phyloP scores from a whole-genome alignment of 2,329 filamentous ascomycete genomes.

The Furcasterigmium sp. region DNA sequence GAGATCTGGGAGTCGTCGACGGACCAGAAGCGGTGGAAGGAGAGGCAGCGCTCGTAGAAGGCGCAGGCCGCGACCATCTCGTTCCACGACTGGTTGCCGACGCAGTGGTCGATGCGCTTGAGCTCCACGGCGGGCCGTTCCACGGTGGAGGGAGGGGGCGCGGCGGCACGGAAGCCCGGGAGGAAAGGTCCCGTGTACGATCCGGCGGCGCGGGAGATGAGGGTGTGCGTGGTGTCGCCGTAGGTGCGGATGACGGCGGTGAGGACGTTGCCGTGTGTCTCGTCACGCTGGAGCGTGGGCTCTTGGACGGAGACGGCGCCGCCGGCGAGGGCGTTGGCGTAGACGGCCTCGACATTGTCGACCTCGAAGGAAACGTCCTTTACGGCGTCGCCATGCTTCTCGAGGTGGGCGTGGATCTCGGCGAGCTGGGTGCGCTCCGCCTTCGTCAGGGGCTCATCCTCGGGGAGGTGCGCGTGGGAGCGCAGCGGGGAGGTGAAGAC shows the following conservation, averaged over 20 bases:
- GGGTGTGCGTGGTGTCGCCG: slow-evolving; percentile 90
- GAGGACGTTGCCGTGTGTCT: slow-evolving; percentile 60
- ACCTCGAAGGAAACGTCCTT: slow-evolving; percentile 96
- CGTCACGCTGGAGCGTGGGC: slow-evolving; percentile 50
- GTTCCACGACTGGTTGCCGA: slow-evolving; percentile 95
- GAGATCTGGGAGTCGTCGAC: slow-evolving; percentile 91
- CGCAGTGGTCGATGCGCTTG: slow-evolving; percentile 86
- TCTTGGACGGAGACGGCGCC: slow-evolving; percentile 58
- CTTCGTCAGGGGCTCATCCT: slow-evolving; percentile 54
- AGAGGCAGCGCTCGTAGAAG: slow-evolving; percentile 82
- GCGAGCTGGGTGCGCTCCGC: slow-evolving; percentile 61
- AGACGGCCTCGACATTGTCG: slow-evolving; percentile 79
- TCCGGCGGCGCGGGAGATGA: slow-evolving; percentile 61
- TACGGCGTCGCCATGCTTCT: slow-evolving; percentile 86
- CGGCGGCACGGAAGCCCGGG: slow-evolving; percentile 67
- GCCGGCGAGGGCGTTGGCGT: slow-evolving; percentile 62
- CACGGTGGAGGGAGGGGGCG: slow-evolving; percentile 28
- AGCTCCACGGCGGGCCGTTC: slow-evolving; percentile 61
- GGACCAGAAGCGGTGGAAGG: slow-evolving; percentile 96
- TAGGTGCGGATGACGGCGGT: slow-evolving; percentile 85
- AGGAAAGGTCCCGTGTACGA: slow-evolving; percentile 73
- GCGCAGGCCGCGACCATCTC: slow-evolving; percentile 66
- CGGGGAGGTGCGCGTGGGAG: slow-evolving; percentile 46
- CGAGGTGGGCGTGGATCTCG: slow-evolving; percentile 78
- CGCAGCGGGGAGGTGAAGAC: slow-evolving; percentile 80